Conservation (phyloP, 495 filamentous ascomycete genomes). For the Aspergillus egyptiacus region DNA sequence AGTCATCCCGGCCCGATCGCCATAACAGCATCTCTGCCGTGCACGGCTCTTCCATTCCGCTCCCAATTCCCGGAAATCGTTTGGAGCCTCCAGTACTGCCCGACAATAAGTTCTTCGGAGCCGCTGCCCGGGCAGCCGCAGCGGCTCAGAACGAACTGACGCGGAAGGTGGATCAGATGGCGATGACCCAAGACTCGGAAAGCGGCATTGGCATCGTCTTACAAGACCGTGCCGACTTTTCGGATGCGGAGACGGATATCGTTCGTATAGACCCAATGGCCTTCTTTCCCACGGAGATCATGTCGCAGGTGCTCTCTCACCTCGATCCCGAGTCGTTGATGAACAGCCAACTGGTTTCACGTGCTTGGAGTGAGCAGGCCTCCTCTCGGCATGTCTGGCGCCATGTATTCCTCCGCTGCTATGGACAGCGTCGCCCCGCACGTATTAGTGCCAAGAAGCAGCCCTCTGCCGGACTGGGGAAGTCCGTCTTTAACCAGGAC, state of each 20-base stretch:
- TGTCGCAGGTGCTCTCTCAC: conserved; percentile 62
- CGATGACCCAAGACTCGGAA: conserved; percentile 53
- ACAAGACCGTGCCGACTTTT: conserved; percentile 42
- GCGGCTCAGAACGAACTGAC: conserved; percentile 37
- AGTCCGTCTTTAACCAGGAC: conserved; percentile 50
- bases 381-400: conserved; percentile 70
- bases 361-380: conserved; percentile 55
- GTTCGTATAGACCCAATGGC: conserved; percentile 57
- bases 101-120: conserved; percentile 48
- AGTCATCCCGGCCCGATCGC: conserved; percentile 32
- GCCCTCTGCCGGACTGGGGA: conserved; percentile 45
- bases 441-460: conserved; percentile 40
- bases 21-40: conserved; percentile 37
- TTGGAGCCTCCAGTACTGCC: conserved; percentile 38
- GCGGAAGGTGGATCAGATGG: conserved; percentile 33
- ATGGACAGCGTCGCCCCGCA: conserved; percentile 38
- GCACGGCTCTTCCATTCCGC: conserved; percentile 32
- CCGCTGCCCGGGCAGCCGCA: conserved; percentile 19
- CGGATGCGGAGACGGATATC: conserved; percentile 37
- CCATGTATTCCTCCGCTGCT: conserved; percentile 65
- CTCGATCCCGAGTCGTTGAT: conserved; percentile 64
- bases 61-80: conserved; percentile 38
- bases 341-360: conserved; percentile 56
- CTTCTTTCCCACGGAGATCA: conserved; percentile 63
- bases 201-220: conserved; percentile 78